Base-by-base conservation (phyloP, 331 rosid genomes). In the Dryas integrifolia region DNA sequence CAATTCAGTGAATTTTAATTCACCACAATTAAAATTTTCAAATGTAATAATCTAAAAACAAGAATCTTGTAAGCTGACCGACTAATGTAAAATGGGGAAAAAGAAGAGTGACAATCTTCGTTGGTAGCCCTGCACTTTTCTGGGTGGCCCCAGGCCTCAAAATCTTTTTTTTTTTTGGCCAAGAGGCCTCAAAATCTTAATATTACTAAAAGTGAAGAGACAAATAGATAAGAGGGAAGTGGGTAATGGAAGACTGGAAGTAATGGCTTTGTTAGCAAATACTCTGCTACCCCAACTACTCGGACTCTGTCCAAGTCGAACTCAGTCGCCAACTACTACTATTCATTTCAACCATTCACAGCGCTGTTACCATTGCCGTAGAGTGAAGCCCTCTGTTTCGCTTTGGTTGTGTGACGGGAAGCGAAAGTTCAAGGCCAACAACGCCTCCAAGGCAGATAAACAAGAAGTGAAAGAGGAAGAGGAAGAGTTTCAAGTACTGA, bases 401-500 rank as follows among this genome's bases (percentile, higher is more conserved):
- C 58, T 58, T 35, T 9, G 57, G 58, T 46, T 47, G 4, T 18
- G 13, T 72, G 12, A 46, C 58, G 67, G 43, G 16, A 58, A 30
- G 14, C 67, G 38, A 58, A 58, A 30, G 8, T 11, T 26, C 18
- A 58, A 58, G 67, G 58, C 76, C 18, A 59, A 58, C 18, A 59
- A 58, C 1, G 65, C 67, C 39, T 58, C 67, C 38, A 45, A n/a
- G 0, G 69, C 66, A 16, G 74, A 72, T 16, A 26, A 47, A 9
- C 69, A 65, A 58, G 72, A 16, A 46, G 79, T 72, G 11, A 41
- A 79, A 74, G 72, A 77, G 43, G 59, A 72, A 6, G 78, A 74
- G 0, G 89, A 84, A 18, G 88, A 50, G 21, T 80, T 76, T 80
- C 91, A 73, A 62, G 80, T 89, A 0, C 59, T 91, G 13, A 41